These are phyloP conservation scores for Stenocarpella maydis DNA, from an alignment of 2,329 filamentous ascomycete genomes.

Conservation along the genomic window DNA sequence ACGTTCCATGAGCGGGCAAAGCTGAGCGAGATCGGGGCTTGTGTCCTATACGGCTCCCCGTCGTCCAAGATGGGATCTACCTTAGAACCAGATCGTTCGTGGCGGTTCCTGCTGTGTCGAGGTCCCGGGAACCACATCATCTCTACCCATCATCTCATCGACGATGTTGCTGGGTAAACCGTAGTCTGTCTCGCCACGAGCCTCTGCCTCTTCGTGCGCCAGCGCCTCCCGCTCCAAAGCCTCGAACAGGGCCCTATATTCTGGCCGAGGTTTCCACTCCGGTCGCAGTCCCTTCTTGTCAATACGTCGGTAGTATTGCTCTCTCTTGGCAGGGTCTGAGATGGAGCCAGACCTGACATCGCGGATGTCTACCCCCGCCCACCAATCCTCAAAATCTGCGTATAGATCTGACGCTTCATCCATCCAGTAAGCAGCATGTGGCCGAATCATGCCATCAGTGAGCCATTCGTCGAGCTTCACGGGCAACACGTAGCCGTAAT, in stretches of 20 bases:
- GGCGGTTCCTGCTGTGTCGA: conserved; percentile 31
- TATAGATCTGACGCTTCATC: conserved; percentile 57
- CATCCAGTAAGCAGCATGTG: conserved; percentile 45
- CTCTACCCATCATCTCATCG: conserved; percentile 43
- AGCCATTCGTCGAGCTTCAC: conserved; percentile 70
- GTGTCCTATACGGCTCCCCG: background rate
- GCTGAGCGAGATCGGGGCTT: background rate
- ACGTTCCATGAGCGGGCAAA: background rate
- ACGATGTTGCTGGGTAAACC: conserved; percentile 47
- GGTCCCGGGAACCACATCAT: conserved; percentile 33
- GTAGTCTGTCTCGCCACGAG: conserved; percentile 52
- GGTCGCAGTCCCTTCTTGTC: conserved; percentile 52
- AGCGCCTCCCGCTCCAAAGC: conserved; percentile 53
- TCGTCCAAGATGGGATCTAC: background rate
- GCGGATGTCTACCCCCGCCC: conserved; percentile 51
- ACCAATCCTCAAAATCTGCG: conserved; percentile 58
- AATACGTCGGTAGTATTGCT: conserved; percentile 57
- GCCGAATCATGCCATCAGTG: conserved; percentile 59
- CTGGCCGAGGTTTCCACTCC: conserved; percentile 48
- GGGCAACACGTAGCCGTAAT: conserved; percentile 67
- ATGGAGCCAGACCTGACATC: conserved; percentile 51
- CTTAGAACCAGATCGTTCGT: conserved; percentile 14
- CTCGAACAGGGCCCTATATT: conserved; percentile 53
- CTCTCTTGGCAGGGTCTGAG: conserved; percentile 50
- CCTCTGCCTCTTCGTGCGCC: conserved; percentile 51